Base-by-base conservation (phyloP, 2,329 filamentous ascomycete genomes). In the Pseudomassariella vexata region DNA sequence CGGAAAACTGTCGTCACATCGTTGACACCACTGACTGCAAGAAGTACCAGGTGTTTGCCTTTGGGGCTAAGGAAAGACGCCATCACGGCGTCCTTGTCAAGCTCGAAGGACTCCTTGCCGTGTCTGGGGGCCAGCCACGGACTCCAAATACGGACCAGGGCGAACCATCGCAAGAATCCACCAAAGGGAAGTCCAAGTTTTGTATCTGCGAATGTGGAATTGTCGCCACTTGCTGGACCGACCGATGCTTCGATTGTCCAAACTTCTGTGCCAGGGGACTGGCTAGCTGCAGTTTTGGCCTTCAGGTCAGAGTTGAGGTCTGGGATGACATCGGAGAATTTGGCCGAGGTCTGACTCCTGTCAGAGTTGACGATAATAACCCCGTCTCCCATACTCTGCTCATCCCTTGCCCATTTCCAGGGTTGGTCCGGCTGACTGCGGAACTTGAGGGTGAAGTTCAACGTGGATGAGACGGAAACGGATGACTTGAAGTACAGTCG, bases 61-160 rank as follows among this genome's bases (percentile, higher is more conserved):
- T 82, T 66, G 0, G 65, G 56, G 16, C 77, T 80, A 15, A 94
- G 62, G 45, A 95, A 95, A 0, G 85, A 85, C 37, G 81, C 79
- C 12, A 94, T 53, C 3, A 95, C 60, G 2, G 79, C 86, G 48
- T 94, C 85, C 45, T 88, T 85, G 39, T 87, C 82, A 5, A 89
- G 64, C 5, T 63, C 61, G 35, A 94, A 83, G 1, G 62, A 62
- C 4, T 64, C 57, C 40, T 73, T 78, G 9, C 89, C 89, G 53
- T 95, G 89, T 23, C 87, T 70, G n/a, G 90, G 90, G 6, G 83
- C 86, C 9, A 95, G 63, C 90, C 90, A 96, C 2, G 88, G 82
- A 20, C 72, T 73, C 77, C 81, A 92, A 4, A 85, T 66, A 12
- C 88, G 77, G 5, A 94, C 79, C 9, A 95, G 60, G 6, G 85